Percentiles rank a stretch among this genome's conserved stretches.
phyloP scores from a whole-genome alignment of 2,329 filamentous ascomycete genomes.

The Phialophora chinensis region DNA sequence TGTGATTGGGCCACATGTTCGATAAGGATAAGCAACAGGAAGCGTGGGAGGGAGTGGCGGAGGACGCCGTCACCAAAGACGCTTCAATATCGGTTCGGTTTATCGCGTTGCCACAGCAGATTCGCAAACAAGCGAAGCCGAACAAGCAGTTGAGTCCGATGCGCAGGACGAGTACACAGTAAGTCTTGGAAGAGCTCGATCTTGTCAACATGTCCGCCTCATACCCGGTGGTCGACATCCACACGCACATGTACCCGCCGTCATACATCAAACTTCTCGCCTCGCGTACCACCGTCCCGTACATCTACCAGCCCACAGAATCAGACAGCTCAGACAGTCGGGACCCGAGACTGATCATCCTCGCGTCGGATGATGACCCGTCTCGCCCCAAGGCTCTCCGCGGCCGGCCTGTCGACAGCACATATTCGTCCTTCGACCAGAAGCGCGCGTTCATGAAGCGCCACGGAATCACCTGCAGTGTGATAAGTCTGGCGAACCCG shows the following conservation, averaged over 20 bases:
- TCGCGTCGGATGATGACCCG: constrained; percentile 53
- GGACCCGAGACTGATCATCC: constrained; percentile 53
- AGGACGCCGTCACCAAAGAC: constrained; percentile 12
- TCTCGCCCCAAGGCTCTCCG: constrained; percentile 54
- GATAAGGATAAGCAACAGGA: constrained; percentile 18
- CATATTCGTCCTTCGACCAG: constrained; percentile 78
- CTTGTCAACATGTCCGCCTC: constrained; percentile 22
- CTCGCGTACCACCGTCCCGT: constrained; percentile 55
- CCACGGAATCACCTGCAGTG: constrained; percentile 80
- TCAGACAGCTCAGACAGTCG: constrained; percentile 26
- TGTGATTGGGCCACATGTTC: constrained; percentile 4
- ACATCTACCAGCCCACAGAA: constrained; percentile 50
- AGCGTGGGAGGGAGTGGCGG: constrained; percentile 10
- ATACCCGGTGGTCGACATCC: constrained; percentile 60
- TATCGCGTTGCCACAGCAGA: neutral
- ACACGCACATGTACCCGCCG: constrained; percentile 68
- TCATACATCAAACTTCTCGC: constrained; percentile 64
- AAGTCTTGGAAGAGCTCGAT: neutral
- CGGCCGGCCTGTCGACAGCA: constrained; percentile 80
- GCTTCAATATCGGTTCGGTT: neutral
- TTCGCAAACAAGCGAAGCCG: neutral
- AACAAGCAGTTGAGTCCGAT: neutral
- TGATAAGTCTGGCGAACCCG: constrained; percentile 88
- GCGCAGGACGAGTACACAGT: neutral
- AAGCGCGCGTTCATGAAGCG: constrained; percentile 89